Percentiles rank a stretch among this genome's conserved stretches.
These are phyloP conservation scores for Solanum clarkiae DNA, from an alignment of 257 asterid genomes.

Conservation along the genomic window DNA sequence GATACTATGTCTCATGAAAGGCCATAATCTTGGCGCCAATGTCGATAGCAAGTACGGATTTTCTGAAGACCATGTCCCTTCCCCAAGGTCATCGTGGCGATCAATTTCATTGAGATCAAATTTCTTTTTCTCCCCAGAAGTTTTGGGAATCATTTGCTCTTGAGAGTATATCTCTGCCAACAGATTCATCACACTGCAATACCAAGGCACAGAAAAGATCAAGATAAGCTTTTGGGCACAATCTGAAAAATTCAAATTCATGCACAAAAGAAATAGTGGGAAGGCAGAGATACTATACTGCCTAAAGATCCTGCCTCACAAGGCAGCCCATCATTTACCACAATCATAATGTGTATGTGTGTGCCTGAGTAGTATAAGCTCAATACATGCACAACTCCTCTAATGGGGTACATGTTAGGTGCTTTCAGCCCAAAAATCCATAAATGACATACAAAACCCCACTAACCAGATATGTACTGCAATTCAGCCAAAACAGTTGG, in stretches of 20 bases:
- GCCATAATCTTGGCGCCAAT: conserved; percentile 97
- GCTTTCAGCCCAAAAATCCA: not conserved
- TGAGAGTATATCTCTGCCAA: conserved; percentile 97
- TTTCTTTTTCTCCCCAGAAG: conserved; percentile 45
- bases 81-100: conserved; percentile 43
- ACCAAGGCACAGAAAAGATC: conserved; percentile 2
- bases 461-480: not conserved
- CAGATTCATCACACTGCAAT: conserved; percentile 95
- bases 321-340: not conserved
- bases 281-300: not conserved
- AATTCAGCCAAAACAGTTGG: not conserved
- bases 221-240: not conserved
- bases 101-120: conserved; percentile 79
- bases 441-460: not conserved
- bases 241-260: not conserved
- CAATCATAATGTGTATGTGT: not conserved
- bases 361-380: not conserved
- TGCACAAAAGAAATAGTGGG: not conserved
- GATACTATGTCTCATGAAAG: conserved; percentile 97
- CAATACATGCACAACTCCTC: not conserved
- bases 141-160: conserved; percentile 84
- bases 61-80: conserved; percentile 54
- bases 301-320: not conserved
- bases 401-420: not conserved
- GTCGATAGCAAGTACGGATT: conserved; percentile 71